Base-by-base conservation (phyloP, 768 basidiomycete genomes). In the Vararia minispora region DNA sequence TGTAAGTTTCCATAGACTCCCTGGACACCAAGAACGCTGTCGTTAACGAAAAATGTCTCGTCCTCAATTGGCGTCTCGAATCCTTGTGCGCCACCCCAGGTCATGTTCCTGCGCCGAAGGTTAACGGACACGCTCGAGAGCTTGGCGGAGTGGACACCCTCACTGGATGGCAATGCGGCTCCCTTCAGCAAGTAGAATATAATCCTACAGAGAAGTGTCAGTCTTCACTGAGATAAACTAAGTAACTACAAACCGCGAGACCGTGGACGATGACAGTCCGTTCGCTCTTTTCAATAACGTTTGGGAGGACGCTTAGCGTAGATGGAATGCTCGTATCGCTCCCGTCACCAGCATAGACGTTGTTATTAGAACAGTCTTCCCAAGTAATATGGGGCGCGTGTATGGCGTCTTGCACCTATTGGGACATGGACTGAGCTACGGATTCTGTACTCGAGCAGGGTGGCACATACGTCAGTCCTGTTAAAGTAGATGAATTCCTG, bases 401-500 rank as follows among this genome's bases (percentile, higher is more conserved):
- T 28, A 62, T 58, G 1, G 55, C 60, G 28, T 61, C 52, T 52
- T 61, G 58, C 2, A 62, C 59, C 47, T 61, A 25, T 8, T n/a
- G n/a, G 16, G 26, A 5, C 1, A 32, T 8, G n/a, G 28, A 3
- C 18, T 18, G n/a, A 16, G 21, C 13, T n/a, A 16, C 25, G 14
- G 4, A n/a, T n/a, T n/a, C n/a, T 17, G 5, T 35, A 10, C 3
- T 13, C 22, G n/a, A 11, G 33, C 17, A 31, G 14, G 10, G n/a
- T 20, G 29, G 25, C 0, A 37, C 53, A 50, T 39, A 68, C 62
- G 46, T 68, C 63, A 13, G 63, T 65, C 65, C 69, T 54, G 38
- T 73, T 72, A 56, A 73, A 73, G 50, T 72, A 73, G 23, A 72
- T 57, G 43, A 73, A 74, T 43, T 73, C 54, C 49, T 73, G 70